Evolutionary conservation across 1,139 yeast species (phyloP).

Genomic region (Taphrina confusa): DNA sequence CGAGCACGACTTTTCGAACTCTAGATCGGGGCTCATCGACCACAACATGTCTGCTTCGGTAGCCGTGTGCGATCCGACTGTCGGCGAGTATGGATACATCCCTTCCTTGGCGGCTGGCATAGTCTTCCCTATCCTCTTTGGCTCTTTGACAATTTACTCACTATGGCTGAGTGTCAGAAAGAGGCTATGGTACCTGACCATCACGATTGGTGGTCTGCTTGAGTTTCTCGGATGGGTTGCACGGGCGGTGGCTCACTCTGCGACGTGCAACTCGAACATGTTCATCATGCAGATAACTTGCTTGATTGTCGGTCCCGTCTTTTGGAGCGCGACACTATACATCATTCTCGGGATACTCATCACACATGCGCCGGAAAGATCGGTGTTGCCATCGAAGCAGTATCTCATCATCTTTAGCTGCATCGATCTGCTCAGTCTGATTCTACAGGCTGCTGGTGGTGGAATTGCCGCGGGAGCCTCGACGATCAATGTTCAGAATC

Average conservation of each 20-base stretch:
- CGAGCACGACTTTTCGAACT: too few species aligned
- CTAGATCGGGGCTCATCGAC: too few species aligned
- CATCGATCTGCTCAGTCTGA: constrained; percentile 27
- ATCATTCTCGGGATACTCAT: constrained; percentile 20
- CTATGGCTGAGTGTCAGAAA: constrained; percentile 3
- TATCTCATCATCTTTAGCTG: constrained; percentile 31
- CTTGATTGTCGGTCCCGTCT: constrained; percentile 82
- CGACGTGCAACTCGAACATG: constrained; percentile 49
- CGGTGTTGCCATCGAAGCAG: constrained; percentile 15
- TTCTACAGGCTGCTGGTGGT: constrained; percentile 61
- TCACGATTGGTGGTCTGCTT: constrained; percentile 48
- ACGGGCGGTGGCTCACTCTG: constrained; percentile 54
- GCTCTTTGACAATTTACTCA: background rate
- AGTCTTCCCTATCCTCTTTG: constrained; percentile 29
- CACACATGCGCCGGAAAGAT: constrained; percentile 3
- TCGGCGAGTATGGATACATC: constrained; percentile 15
- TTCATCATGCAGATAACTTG: constrained; percentile 68
- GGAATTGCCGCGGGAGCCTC: constrained; percentile 62
- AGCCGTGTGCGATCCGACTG: constrained; percentile 6
- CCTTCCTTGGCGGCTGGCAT: constrained; percentile 31
- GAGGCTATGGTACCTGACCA: constrained; percentile 16
- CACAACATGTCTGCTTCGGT: constrained; percentile 9
- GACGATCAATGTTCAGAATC: constrained; percentile 45
- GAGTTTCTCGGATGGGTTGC: constrained; percentile 76
- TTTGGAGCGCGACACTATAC: constrained; percentile 77